These are phyloP conservation scores for Testicularia cyperi DNA, from an alignment of 1,284 basidiomycete species.

Conservation along the genomic window DNA sequence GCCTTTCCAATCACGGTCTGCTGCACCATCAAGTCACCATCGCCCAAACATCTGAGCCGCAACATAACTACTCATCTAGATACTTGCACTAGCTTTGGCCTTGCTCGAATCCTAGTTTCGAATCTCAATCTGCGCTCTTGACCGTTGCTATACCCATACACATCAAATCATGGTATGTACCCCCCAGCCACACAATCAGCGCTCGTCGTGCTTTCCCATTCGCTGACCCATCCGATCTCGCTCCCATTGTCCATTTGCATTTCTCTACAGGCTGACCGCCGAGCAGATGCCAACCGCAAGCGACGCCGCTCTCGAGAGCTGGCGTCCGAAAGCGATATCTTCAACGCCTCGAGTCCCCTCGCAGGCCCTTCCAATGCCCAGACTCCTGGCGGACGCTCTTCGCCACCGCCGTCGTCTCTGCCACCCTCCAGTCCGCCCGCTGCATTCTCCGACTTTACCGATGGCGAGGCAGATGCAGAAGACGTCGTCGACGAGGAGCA, in stretches of 20 bases:
- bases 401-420: slow-evolving; percentile 51
- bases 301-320: slow-evolving; percentile 40
- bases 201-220: too few relatives aligned
- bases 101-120: too few relatives aligned
- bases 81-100: too few relatives aligned
- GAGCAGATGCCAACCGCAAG: slow-evolving; percentile 34
- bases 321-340: slow-evolving; percentile 30
- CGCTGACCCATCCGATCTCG: slow-evolving; percentile 1
- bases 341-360: slow-evolving; percentile 31
- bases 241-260: background rate
- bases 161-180: too few relatives aligned
- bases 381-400: slow-evolving; percentile 39
- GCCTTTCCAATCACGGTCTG: too few relatives aligned
- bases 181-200: too few relatives aligned
- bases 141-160: too few relatives aligned
- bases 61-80: too few relatives aligned
- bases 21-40: too few relatives aligned
- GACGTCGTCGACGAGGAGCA: slow-evolving; percentile 54
- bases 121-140: too few relatives aligned
- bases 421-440: slow-evolving; percentile 55
- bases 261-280: slow-evolving; percentile 13
- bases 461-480: slow-evolving; percentile 38
- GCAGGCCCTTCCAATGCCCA: slow-evolving; percentile 32
- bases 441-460: slow-evolving; percentile 54
- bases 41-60: too few relatives aligned